Evolutionary conservation across 805 yeast species (phyloP).

Genomic region (Yarrowia sp.): DNA sequence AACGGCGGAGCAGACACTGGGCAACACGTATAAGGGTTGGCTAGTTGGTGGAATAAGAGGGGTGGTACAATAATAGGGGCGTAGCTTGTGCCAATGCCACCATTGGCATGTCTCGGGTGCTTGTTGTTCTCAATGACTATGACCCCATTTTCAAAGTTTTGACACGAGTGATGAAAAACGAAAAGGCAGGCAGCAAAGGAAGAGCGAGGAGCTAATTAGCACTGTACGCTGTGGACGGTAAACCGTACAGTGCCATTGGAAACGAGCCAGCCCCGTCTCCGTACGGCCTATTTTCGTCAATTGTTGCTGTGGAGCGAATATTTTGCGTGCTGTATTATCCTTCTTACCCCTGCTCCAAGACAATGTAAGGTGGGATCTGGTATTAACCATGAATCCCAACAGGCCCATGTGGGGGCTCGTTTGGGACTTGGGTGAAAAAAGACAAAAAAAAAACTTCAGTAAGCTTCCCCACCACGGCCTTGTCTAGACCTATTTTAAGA

Average conservation of each 20-base stretch:
- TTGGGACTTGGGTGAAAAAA: background rate
- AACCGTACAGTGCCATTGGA: conserved; percentile 5
- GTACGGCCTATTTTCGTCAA: background rate
- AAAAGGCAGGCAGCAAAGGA: background rate
- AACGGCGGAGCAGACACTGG: too few relatives aligned
- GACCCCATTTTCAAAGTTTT: background rate
- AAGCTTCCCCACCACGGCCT: conserved; percentile 2
- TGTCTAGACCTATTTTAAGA: conserved; percentile 16
- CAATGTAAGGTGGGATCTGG: too few relatives aligned
- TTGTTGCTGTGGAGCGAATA: too few relatives aligned
- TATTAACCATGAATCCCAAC: background rate
- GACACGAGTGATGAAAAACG: background rate
- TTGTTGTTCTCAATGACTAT: too few relatives aligned
- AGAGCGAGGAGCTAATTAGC: background rate
- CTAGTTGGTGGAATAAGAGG: too few relatives aligned
- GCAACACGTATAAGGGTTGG: too few relatives aligned
- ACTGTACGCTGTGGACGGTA: background rate
- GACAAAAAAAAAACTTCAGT: background rate
- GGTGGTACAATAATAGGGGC: too few relatives aligned
- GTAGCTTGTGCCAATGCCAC: too few relatives aligned
- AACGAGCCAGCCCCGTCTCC: conserved; percentile 2
- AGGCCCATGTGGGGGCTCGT: background rate
- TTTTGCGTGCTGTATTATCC: too few relatives aligned
- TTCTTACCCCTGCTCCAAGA: too few relatives aligned
- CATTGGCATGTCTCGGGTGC: background rate